These are phyloP conservation scores for Botryotinia calthae DNA, from an alignment of 2,329 filamentous ascomycete species.

Conservation along the genomic window DNA sequence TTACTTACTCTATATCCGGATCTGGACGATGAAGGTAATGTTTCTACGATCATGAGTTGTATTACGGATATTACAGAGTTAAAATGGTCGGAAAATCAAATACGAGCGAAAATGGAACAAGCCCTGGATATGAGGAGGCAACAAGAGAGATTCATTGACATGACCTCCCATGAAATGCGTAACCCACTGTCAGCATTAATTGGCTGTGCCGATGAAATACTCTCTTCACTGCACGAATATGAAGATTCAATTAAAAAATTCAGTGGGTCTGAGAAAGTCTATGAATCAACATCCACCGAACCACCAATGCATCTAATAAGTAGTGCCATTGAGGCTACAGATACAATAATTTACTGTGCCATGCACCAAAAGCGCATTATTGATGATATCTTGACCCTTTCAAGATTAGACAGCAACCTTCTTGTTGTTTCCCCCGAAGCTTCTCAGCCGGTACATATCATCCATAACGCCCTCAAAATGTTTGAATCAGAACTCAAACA, in stretches of 20 bases:
- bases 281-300: conserved; percentile 34
- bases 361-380: conserved; percentile 71
- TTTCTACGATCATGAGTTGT: conserved; percentile 74
- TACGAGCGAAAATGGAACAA: conserved; percentile 44
- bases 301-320: conserved; percentile 48
- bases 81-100: conserved; percentile 53
- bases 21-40: conserved; percentile 56
- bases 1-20: conserved; percentile 51
- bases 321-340: conserved; percentile 69
- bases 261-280: conserved; percentile 40
- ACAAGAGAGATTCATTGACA: conserved; percentile 79
- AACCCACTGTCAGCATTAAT: conserved; percentile 73
- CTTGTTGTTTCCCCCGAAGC: conserved; percentile 68
- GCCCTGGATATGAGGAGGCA: conserved; percentile 61
- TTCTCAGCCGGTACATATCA: conserved; percentile 64
- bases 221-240: conserved; percentile 49
- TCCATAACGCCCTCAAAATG: conserved; percentile 69
- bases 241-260: conserved; percentile 60
- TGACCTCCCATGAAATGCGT: conserved; percentile 69
- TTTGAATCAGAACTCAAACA: conserved; percentile 73
- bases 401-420: conserved; percentile 68
- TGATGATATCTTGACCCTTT: conserved; percentile 60
- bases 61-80: conserved; percentile 84
- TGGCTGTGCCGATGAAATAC: conserved; percentile 62
- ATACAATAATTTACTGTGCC: conserved; percentile 73